Evolutionary conservation across 2,329 filamentous ascomycete genomes (phyloP), one percentile per base, ranked within the genome.

Genomic region (Fusarium duplospermum): DNA sequence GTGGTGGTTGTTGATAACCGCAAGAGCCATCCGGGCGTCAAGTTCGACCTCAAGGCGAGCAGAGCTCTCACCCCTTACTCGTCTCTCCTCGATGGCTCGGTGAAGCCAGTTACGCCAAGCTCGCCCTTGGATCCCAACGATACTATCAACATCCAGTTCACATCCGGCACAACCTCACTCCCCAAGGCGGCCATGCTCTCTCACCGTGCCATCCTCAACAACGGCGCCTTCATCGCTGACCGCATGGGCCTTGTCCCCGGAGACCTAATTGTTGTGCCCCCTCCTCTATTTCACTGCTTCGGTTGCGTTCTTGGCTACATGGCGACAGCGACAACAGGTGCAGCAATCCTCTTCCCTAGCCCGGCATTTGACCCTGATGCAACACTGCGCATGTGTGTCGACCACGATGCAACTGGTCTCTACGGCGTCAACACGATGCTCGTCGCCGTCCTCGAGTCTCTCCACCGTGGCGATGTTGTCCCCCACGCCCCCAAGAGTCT

Each of bases 341-440:
- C 94, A 0, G 87, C 92, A 18, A 94, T 98, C 71, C 89, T 98
- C 5, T 95, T 98, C 78, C 94, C 96, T 0, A 90, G 91, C 10
- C 95, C 97, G 77, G 93, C 94, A 1, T 98, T 98, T 84, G 92
- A 98, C 79, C 93, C 96, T 0, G 82, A 86, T 3, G 93, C 94
- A 1, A 89, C 93, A 0, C 86, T 98, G 38, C 82, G 80, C 60
- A 89, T 89, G 86, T 86, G 84, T 11, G 82, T 84, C 20, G 87
- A 88, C 67, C 86, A 89, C 72, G 81, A 83, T 13, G 90, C 89
- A 27, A 91, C 89, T 1, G 90, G 88, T 0, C 88, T 98, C 0
- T 96, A 98, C 82, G 95, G 96, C 66, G 96, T 98, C 0, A 91
- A 94, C 5, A 98, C 96, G 62, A 99, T 98, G 96, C 96, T 98